Percentiles rank a stretch among this genome's conserved stretches.
Conservation (phyloP, 805 yeast species). For the Metschnikowia henanensis region DNA sequence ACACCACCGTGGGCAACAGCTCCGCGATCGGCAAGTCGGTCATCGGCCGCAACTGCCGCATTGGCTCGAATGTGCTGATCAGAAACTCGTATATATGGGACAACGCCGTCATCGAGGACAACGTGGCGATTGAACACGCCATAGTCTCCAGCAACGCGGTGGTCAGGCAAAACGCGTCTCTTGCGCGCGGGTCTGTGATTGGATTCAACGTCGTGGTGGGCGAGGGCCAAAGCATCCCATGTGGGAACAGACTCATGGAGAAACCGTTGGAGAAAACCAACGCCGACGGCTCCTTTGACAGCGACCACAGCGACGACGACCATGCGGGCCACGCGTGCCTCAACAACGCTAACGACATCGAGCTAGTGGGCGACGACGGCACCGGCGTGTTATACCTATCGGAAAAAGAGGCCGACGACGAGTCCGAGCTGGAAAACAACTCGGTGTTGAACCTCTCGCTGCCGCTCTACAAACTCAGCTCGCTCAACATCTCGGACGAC, state of each 20-base stretch:
- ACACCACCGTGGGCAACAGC: slow-evolving; percentile 75
- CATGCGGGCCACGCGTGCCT: slow-evolving; percentile 20
- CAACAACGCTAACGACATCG: slow-evolving; percentile 16
- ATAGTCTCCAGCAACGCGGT: slow-evolving; percentile 68
- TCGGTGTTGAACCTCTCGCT: slow-evolving; percentile 35
- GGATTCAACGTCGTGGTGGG: slow-evolving; percentile 76
- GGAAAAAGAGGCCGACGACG: slow-evolving; percentile 38
- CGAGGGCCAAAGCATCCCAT: slow-evolving; percentile 46
- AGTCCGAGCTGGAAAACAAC: slow-evolving; percentile 42
- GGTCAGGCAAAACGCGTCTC: slow-evolving; percentile 49
- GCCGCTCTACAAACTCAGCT: slow-evolving; percentile 47
- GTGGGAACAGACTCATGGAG: slow-evolving; percentile 53
- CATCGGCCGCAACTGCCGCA: slow-evolving; percentile 82
- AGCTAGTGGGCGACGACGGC: slow-evolving; percentile 50
- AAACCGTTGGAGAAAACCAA: slow-evolving; percentile 39
- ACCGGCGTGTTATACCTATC: slow-evolving; percentile 50
- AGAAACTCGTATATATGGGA: slow-evolving; percentile 88
- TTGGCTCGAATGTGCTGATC: slow-evolving; percentile 75
- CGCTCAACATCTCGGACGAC: slow-evolving; percentile 54
- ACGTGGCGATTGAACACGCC: slow-evolving; percentile 55
- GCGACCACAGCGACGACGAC: slow-evolving; percentile 37
- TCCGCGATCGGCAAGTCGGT: slow-evolving; percentile 66
- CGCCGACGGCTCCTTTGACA: slow-evolving; percentile 33
- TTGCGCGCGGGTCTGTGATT: slow-evolving; percentile 74
- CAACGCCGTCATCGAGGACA: slow-evolving; percentile 69